Base-by-base conservation (phyloP, 2,329 filamentous ascomycete genomes). In the Neoascochyta sp. region DNA sequence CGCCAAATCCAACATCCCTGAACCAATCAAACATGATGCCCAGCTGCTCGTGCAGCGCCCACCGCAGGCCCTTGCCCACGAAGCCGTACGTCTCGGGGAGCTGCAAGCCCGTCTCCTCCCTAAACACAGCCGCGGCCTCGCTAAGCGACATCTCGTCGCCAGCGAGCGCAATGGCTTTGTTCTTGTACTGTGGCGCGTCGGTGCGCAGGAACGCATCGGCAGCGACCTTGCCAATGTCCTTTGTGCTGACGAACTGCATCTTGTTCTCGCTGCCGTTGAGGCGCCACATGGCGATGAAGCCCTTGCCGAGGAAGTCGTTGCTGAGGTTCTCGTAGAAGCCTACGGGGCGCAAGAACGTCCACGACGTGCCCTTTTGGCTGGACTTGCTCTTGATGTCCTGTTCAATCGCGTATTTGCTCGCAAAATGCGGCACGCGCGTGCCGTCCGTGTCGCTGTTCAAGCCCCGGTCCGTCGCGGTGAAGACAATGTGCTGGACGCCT, bases 341-440 rank as follows among this genome's bases (percentile, higher is more conserved):
- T 0, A 72, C 70, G 0, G 78, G 78, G 3, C 77, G 71, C 1
- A 82, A 61, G 15, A 81, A 69, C 0, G 74, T 78, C 68, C 72
- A 82, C 4, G 52, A 58, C 73, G 78, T 76, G 4, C 54, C 54
- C 7, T 51, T 55, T 10, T 68, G 59, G 7, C n/a, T 12, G 4
- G 34, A 17, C 8, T 32, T 35, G n/a, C 24, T 22, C 12, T 71
- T 60, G 7, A 83, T 69, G 37, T 82, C 66, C 30, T 72, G 60
- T 57, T 83, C 80, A 43, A 82, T 74, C 7, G 69, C 58, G 50
- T 76, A 67, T 53, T 83, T 83, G 47, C 56, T 68, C 34, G 66
- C 66, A 49, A 83, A 83, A 50, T 83, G 78, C 0, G 76, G 73
- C 20, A 82, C 64, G 2, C 66, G 50, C 0, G 78, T 81, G 0